Evolutionary conservation across 441 rosid species (phyloP).

Genomic region (Populus tomentosa): DNA sequence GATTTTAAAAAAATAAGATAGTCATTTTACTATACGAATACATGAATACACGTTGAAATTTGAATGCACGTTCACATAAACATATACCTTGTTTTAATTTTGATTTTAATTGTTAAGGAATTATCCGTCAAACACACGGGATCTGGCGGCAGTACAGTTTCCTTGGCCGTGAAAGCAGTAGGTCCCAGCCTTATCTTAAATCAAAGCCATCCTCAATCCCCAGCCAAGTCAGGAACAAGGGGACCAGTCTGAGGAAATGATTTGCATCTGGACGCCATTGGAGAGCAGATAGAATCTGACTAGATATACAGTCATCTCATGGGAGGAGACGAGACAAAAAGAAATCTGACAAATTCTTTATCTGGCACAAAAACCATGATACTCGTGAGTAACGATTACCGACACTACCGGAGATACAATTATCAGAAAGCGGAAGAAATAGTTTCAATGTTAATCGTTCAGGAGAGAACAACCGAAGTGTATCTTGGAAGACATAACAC

Average conservation of each 20-base stretch:
- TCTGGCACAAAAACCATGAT: not conserved
- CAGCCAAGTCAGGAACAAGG: not conserved
- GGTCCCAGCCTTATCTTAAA: not conserved
- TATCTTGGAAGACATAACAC: not conserved
- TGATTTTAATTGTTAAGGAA: too few species aligned
- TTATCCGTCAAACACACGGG: too few species aligned
- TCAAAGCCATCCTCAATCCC: not conserved
- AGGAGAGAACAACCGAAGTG: not conserved
- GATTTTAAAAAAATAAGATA: too few species aligned
- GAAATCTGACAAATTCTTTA: not conserved
- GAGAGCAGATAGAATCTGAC: not conserved
- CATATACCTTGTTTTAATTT: too few species aligned
- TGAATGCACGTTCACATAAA: too few species aligned
- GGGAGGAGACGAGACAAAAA: not conserved
- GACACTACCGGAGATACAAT: not conserved
- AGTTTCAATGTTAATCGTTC: not conserved
- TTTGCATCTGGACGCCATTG: not conserved
- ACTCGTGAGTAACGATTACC: not conserved
- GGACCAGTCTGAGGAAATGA: not conserved
- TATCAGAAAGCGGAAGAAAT: too few species aligned
- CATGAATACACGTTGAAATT: too few species aligned
- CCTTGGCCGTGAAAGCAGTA: not conserved
- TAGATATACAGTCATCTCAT: not conserved
- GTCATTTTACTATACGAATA: too few species aligned
- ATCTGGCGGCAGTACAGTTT: not conserved